Conservation (phyloP, 257 asterid species). For the Solanum verrucosum region DNA sequence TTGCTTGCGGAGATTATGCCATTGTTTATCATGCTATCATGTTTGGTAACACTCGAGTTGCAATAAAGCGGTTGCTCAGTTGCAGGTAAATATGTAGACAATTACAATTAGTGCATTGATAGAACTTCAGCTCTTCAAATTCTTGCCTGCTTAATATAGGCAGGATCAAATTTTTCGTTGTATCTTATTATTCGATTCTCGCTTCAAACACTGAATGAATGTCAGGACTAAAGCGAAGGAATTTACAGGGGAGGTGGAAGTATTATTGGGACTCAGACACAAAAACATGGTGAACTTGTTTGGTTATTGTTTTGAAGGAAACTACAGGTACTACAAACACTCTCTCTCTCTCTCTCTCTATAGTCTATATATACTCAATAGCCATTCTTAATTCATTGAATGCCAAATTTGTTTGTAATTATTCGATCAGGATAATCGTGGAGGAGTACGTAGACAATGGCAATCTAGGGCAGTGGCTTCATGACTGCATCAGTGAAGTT, state of each 20-base stretch:
- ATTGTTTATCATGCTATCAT: slow-evolving; percentile 37
- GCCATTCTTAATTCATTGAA: not conserved
- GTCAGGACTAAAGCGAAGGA: slow-evolving; percentile 18
- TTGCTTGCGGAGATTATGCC: slow-evolving; percentile 44
- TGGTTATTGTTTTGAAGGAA: slow-evolving; percentile 47
- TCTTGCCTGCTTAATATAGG: not conserved
- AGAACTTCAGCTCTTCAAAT: too few species aligned
- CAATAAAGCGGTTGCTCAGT: slow-evolving; percentile 35
- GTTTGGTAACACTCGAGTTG: slow-evolving; percentile 25
- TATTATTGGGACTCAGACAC: slow-evolving; percentile 33
- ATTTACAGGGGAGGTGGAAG: slow-evolving; percentile 30
- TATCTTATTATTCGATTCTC: not conserved
- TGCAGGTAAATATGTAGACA: slow-evolving; percentile 16
- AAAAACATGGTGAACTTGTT: slow-evolving; percentile 46
- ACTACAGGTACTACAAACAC: slow-evolving; percentile 20
- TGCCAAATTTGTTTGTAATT: not conserved
- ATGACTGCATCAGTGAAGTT: slow-evolving; percentile 6
- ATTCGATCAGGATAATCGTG: slow-evolving; percentile 32
- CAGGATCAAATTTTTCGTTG: not conserved
- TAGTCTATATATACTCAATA: too few species aligned
- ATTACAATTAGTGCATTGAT: too few species aligned
- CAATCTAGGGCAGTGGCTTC: slow-evolving; percentile 47
- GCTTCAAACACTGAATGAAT: not conserved
- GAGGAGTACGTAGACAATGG: slow-evolving; percentile 46
- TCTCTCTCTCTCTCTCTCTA: not conserved